Conservation (phyloP, 2,329 filamentous ascomycete species). For the Fusarium armeniacum region DNA sequence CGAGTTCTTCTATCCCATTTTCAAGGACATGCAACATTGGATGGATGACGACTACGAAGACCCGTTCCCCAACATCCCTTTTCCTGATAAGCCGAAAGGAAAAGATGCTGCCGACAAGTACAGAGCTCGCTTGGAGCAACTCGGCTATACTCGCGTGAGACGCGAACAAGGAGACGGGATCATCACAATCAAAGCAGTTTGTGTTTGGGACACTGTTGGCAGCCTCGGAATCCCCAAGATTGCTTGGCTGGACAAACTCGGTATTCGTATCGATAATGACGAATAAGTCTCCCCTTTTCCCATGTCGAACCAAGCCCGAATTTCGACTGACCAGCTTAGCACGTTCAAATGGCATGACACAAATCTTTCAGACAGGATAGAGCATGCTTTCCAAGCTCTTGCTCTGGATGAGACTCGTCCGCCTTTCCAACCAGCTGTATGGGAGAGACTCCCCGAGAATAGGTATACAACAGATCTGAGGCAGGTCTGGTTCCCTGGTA, state of each 20-base stretch:
- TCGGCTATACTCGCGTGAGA: slow-evolving; percentile 60
- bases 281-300: slow-evolving; percentile 58
- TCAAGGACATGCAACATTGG: slow-evolving; percentile 70
- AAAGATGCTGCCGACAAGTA: slow-evolving; percentile 59
- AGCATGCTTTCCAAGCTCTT: slow-evolving; percentile 71
- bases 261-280: slow-evolving; percentile 60
- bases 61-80: slow-evolving; percentile 62
- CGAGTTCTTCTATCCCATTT: slow-evolving; percentile 68
- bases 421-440: slow-evolving; percentile 69
- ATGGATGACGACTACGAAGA: slow-evolving; percentile 61
- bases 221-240: slow-evolving; percentile 63
- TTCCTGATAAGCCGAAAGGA: slow-evolving; percentile 64
- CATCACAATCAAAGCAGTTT: slow-evolving; percentile 62
- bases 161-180: slow-evolving; percentile 58
- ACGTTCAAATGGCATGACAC: slow-evolving; percentile 69
- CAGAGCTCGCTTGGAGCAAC: slow-evolving; percentile 60
- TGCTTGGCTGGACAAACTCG: slow-evolving; percentile 61
- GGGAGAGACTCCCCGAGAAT: slow-evolving; percentile 61
- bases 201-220: slow-evolving; percentile 64
- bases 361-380: slow-evolving; percentile 64
- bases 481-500: slow-evolving; percentile 77
- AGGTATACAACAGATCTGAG: slow-evolving; percentile 60
- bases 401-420: slow-evolving; percentile 69
- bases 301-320: background rate
- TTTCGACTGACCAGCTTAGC: slow-evolving; percentile 50